phyloP scores from a whole-genome alignment of 345 rosid species.

The Balakata baccata region DNA sequence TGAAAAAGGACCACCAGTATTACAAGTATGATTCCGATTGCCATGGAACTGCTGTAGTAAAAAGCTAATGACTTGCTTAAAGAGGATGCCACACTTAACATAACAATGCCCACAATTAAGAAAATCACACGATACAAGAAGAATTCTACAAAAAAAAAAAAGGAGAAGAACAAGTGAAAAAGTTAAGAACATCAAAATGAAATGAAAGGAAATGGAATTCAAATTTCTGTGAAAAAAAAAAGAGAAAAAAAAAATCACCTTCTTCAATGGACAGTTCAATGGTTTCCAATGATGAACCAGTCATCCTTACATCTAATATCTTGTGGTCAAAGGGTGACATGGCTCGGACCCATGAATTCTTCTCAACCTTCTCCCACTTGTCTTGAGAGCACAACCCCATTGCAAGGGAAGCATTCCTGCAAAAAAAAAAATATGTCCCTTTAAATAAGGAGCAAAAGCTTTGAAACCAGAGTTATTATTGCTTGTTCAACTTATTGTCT shows the following conservation, averaged over 20 bases:
- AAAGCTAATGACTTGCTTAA: constrained; percentile 76
- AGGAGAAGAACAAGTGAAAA: background rate
- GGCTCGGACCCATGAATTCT: constrained; percentile 67
- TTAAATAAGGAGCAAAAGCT: background rate
- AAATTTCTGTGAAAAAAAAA: background rate
- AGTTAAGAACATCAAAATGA: constrained; percentile 13
- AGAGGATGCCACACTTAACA: constrained; percentile 58
- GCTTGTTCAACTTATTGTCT: background rate
- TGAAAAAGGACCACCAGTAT: constrained; percentile 80
- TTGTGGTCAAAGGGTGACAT: constrained; percentile 92
- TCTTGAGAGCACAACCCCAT: constrained; percentile 73
- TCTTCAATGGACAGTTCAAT: constrained; percentile 59
- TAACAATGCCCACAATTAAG: constrained; percentile 52
- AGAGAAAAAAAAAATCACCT: constrained; percentile 34
- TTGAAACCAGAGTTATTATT: background rate
- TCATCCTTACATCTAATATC: constrained; percentile 59
- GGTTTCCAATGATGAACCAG: constrained; percentile 39
- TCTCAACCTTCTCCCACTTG: constrained; percentile 73
- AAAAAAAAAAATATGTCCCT: constrained; percentile 8
- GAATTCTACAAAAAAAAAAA: constrained; percentile 53
- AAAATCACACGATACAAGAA: constrained; percentile 60
- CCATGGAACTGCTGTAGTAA: constrained; percentile 92
- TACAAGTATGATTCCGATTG: constrained; percentile 83
- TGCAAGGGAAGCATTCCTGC: constrained; percentile 74
- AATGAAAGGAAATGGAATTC: background rate